Conservation (phyloP, 495 filamentous ascomycete genomes). For the Penicillium fimorum region DNA sequence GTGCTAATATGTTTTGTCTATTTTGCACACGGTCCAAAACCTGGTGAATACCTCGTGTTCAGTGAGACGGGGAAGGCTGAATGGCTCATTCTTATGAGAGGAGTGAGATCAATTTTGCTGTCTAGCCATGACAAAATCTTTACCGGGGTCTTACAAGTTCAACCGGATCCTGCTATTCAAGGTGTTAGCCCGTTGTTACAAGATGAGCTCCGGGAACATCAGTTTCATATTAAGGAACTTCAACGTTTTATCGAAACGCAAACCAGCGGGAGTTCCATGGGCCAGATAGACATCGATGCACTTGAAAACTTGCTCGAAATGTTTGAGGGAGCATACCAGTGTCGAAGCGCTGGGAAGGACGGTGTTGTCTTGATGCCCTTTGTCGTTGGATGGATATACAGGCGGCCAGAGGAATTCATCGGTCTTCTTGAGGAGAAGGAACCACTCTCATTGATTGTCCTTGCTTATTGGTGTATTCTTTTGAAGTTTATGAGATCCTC, state of each 20-base stretch:
- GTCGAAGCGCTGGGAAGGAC: slow-evolving; percentile 10
- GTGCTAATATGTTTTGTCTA: slow-evolving; percentile 48
- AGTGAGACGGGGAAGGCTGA: slow-evolving; percentile 37
- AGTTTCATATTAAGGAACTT: slow-evolving; percentile 15
- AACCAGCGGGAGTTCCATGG: background rate
- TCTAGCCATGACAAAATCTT: slow-evolving; percentile 28
- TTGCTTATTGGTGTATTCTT: slow-evolving; percentile 44
- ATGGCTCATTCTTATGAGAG: slow-evolving; percentile 46
- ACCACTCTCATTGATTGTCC: slow-evolving; percentile 36
- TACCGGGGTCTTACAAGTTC: slow-evolving; percentile 27
- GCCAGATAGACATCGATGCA: slow-evolving; percentile 10
- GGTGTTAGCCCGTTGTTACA: slow-evolving; percentile 13
- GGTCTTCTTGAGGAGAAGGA: slow-evolving; percentile 31
- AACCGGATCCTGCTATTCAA: background rate
- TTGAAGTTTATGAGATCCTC: slow-evolving; percentile 33
- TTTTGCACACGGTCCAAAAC: slow-evolving; percentile 41
- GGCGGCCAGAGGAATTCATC: slow-evolving; percentile 33
- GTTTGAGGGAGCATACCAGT: slow-evolving; percentile 25
- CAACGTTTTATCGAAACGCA: slow-evolving; percentile 17
- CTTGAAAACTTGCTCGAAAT: slow-evolving; percentile 20
- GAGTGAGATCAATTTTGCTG: slow-evolving; percentile 38
- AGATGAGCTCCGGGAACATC: slow-evolving; percentile 23
- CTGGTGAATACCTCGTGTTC: slow-evolving; percentile 46
- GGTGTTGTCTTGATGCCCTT: slow-evolving; percentile 25
- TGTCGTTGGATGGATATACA: slow-evolving; percentile 40